Conservation (phyloP, 371 early-diverging fungal species). For the Dinochytrium kinnereticum region DNA sequence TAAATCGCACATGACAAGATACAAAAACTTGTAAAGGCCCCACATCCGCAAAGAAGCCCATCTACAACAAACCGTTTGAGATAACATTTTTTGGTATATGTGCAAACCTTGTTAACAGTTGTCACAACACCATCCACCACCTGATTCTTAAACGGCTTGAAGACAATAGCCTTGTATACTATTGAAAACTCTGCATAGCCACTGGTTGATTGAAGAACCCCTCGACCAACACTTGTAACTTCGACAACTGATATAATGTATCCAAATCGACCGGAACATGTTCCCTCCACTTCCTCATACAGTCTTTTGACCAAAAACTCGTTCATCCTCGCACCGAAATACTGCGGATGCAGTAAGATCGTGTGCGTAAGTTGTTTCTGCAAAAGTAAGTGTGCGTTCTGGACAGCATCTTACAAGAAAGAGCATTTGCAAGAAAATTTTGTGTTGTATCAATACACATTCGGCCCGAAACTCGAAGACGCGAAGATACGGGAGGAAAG, state of each 20-base stretch:
- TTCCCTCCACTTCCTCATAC: constrained; percentile 94
- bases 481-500: too few relatives aligned
- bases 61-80: constrained; percentile 50
- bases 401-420: not conserved
- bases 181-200: constrained; percentile 95
- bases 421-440: too few relatives aligned
- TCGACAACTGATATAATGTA: constrained; percentile 88
- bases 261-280: constrained; percentile 91
- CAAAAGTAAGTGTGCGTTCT: not conserved
- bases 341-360: constrained; percentile 90
- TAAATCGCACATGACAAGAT: constrained; percentile 77
- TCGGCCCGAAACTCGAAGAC: too few relatives aligned
- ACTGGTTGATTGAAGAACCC: constrained; percentile 82
- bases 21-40: constrained; percentile 98
- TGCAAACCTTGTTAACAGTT: constrained; percentile 86
- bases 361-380: constrained; percentile 84
- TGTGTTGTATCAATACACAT: too few relatives aligned
- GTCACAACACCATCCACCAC: constrained; percentile 96
- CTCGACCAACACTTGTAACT: constrained; percentile 78
- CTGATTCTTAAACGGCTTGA: constrained; percentile 97
- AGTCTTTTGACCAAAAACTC: constrained; percentile 76
- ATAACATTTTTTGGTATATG: constrained; percentile 13
- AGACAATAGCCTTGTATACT: constrained; percentile 95
- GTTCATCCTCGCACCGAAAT: constrained; percentile 85
- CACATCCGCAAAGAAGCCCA: constrained; percentile 97